phyloP scores from a whole-genome alignment of 1,284 basidiomycete species.

The Moesziomyces sp. region DNA sequence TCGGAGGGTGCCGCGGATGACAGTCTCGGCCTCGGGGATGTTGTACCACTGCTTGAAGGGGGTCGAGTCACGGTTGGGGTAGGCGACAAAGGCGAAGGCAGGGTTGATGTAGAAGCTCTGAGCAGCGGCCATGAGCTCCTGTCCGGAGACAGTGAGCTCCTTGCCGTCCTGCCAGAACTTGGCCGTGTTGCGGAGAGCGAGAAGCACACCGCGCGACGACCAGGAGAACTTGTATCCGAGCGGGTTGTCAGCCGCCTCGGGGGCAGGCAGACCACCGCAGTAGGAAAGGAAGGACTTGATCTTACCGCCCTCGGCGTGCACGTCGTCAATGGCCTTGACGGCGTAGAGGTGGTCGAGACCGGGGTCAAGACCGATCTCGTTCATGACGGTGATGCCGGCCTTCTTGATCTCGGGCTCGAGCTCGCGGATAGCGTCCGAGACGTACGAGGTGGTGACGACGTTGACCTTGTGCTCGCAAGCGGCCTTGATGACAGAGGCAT shows the following conservation, averaged over 20 bases:
- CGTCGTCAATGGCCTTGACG: slow-evolving; percentile 93
- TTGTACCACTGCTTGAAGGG: slow-evolving; percentile 85
- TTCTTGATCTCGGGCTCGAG: slow-evolving; percentile 84
- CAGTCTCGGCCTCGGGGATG: slow-evolving; percentile 92
- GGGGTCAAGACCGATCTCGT: slow-evolving; percentile 97
- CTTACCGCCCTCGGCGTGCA: slow-evolving; percentile 88
- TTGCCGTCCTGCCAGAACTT: slow-evolving; percentile 72
- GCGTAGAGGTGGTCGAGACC: slow-evolving; percentile 98
- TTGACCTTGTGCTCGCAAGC: slow-evolving; percentile 94
- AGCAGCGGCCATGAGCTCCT: slow-evolving; percentile 71
- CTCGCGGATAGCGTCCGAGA: slow-evolving; percentile 89
- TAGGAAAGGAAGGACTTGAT: slow-evolving; percentile 94
- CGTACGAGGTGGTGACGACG: slow-evolving; percentile 96
- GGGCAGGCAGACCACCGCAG: slow-evolving; percentile 95
- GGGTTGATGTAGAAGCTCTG: slow-evolving; percentile 95
- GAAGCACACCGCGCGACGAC: slow-evolving; percentile 94
- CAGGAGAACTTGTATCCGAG: slow-evolving; percentile 99
- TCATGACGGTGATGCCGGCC: slow-evolving; percentile 94
- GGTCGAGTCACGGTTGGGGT: slow-evolving; percentile 95
- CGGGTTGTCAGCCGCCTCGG: slow-evolving; percentile 89
- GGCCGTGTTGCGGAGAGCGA: slow-evolving; percentile 92
- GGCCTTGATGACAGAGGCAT: slow-evolving; percentile 89
- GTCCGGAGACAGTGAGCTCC: slow-evolving; percentile 63
- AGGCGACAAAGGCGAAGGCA: slow-evolving; percentile 94
- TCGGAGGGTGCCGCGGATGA: slow-evolving; percentile 91